phyloP scores from a whole-genome alignment of 352 stramenopile species.

The Poterioochromonas sp. region DNA sequence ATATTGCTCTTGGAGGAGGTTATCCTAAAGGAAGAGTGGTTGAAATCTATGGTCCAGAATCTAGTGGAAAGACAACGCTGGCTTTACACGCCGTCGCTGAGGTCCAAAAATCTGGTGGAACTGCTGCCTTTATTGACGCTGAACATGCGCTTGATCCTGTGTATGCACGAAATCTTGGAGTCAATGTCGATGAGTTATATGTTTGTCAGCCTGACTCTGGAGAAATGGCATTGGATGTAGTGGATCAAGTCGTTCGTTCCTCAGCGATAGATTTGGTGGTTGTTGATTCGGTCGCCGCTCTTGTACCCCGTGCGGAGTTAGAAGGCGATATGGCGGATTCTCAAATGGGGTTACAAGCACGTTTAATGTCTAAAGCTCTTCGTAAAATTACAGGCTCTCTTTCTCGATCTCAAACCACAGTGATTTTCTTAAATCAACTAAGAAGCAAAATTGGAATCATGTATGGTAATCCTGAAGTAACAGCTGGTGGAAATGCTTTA shows the following conservation, averaged over 20 bases:
- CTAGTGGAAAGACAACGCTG: conserved; percentile 93
- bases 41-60: conserved; percentile 97
- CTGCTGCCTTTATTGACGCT: conserved; percentile 94
- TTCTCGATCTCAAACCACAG: conserved; percentile 51
- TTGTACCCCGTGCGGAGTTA: conserved; percentile 88
- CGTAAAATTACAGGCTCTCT: conserved; percentile 91
- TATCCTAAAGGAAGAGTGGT: conserved; percentile 89
- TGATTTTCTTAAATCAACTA: conserved; percentile 98
- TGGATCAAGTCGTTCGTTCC: conserved; percentile 89
- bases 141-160: conserved; percentile 94
- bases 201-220: conserved; percentile 87
- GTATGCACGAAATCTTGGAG: conserved; percentile 77
- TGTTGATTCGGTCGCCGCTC: conserved; percentile 89
- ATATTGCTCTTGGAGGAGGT: conserved; percentile 67
- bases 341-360: conserved; percentile 28
- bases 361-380: conserved; percentile 92
- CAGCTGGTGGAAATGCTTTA: conserved; percentile 63
- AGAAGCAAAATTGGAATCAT: conserved; percentile 91
- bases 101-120: conserved; percentile 82
- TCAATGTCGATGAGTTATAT: conserved; percentile 90
- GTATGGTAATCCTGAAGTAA: conserved; percentile 94
- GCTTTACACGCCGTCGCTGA: conserved; percentile 91
- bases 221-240: conserved; percentile 96
- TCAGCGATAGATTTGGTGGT: conserved; percentile 93
- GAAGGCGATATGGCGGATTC: conserved; percentile 66